phyloP scores from a whole-genome alignment of 495 filamentous ascomycete species.

The Aspergillus funiculosus region DNA sequence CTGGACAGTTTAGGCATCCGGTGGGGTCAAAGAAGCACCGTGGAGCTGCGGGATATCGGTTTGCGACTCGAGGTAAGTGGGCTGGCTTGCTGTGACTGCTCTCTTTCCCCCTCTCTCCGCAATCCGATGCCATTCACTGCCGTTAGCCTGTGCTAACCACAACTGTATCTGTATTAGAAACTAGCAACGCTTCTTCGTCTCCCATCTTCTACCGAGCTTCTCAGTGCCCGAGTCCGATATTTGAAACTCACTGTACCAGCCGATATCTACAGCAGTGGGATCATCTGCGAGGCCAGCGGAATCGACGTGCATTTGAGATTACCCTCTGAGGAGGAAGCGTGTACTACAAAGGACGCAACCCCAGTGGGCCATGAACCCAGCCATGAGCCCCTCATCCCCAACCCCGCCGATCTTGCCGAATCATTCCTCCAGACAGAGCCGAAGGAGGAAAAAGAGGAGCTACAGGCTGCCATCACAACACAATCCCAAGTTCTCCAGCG shows the following conservation, averaged over 20 bases:
- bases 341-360: slow-evolving; percentile 10
- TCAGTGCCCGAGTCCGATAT: slow-evolving; percentile 60
- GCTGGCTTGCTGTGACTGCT: slow-evolving; percentile 9
- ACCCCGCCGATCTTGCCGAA: slow-evolving; percentile 75
- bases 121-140: slow-evolving; percentile 11
- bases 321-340: slow-evolving; percentile 30
- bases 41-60: slow-evolving; percentile 78
- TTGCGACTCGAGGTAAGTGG: slow-evolving; percentile 62
- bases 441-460: slow-evolving; percentile 61
- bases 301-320: slow-evolving; percentile 59
- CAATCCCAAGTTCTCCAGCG: slow-evolving; percentile 46
- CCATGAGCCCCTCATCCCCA: slow-evolving; percentile 49
- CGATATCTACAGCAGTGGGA: slow-evolving; percentile 73
- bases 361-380: slow-evolving; percentile 10
- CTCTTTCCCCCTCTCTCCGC: no score
- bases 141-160: slow-evolving; percentile 13
- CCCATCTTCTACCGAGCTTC: slow-evolving; percentile 59
- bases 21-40: slow-evolving; percentile 65
- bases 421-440: slow-evolving; percentile 84
- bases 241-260: slow-evolving; percentile 74
- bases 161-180: slow-evolving; percentile 50
- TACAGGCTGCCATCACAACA: slow-evolving; percentile 70
- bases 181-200: slow-evolving; percentile 66
- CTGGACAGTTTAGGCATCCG: slow-evolving; percentile 72
- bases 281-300: slow-evolving; percentile 70